Evolutionary conservation across 305 asterid genomes (phyloP), one percentile per base, ranked within the genome.

Genomic region (Solanum chacoense): DNA sequence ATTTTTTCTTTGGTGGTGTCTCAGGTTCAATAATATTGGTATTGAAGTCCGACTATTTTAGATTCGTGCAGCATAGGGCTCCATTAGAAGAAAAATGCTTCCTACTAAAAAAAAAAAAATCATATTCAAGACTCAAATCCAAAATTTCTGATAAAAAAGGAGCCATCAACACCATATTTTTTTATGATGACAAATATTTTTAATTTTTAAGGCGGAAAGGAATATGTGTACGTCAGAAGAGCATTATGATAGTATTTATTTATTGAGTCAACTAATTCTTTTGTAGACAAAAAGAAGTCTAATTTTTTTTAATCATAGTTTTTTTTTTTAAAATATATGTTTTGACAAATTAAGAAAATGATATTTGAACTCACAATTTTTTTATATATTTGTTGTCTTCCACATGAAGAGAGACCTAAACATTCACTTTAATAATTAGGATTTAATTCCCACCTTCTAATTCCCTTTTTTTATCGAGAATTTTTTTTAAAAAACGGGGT

Each of bases 21-120:
- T 45, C 63, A 20, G 0, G 2, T 59, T 20, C 11, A 8, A 59
- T 59, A 8, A 59, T 59, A 20, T 59, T n/a, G 0, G 2, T 18
- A 55, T 8, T 20, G 0, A 59, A 59, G 0, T 55, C n/a, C 0
- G 4, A 55, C 10, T 18, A 50, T 16, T 59, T 59, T 0, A 2
- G 0, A 59, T 59, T 59, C 6, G 5, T 59, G 0, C 0, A 0
- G 2, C 11, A 59, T 59, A 7, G 0, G 3, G 5, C 11, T 59
- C 2, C 1, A 20, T 6, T 59, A 59, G 5, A 59, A 0, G 1
- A 1, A 59, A 59, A 59, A 20, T 8, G 0, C 0, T 59, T 55
- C 1, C 10, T 18, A 55, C 11, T 13, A 13, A 45, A 45, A 42
- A 42, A 13, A 45, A 45, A 42, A 42, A 4, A 14, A 1, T 45